A percentile compares a stretch with the other conserved stretches of the same genome.
phyloP scores from a whole-genome alignment of 768 basidiomycete genomes.

The Rhizopogon vinicolor region DNA sequence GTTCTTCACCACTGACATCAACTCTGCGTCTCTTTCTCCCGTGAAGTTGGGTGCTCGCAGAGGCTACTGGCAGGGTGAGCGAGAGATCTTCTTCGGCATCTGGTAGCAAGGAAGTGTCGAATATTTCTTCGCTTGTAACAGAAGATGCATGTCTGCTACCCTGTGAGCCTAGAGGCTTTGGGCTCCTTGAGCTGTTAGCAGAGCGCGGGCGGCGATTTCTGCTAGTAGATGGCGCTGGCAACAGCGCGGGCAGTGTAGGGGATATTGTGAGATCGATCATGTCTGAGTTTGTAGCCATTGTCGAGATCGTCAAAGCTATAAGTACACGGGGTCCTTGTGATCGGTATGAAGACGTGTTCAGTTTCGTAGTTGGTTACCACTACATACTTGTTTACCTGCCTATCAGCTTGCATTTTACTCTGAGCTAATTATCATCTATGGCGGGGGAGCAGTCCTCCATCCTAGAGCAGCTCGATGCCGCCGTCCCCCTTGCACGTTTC shows the following conservation, averaged over 20 bases:
- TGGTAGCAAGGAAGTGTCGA: neutral
- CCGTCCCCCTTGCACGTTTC: slow-evolving; percentile 63
- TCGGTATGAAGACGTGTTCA: no score
- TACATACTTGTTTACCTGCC: neutral
- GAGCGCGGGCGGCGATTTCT: slow-evolving; percentile 4
- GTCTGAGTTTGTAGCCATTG: neutral
- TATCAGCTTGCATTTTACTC: neutral
- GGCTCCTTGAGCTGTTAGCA: slow-evolving; percentile 2
- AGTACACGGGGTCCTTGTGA: neutral
- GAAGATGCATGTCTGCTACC: neutral
- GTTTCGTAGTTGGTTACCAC: no score
- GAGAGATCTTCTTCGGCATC: neutral
- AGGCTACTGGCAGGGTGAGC: neutral
- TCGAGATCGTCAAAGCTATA: neutral
- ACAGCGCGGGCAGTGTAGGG: neutral
- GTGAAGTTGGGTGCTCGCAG: neutral
- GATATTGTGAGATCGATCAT: slow-evolving; percentile 7
- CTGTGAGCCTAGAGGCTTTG: neutral
- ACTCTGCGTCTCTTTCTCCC: slow-evolving; percentile 2
- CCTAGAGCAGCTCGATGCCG: slow-evolving; percentile 60
- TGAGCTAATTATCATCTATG: slow-evolving; percentile 7
- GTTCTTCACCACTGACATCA: neutral
- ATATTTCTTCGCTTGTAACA: neutral
- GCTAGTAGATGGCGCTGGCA: slow-evolving; percentile 5
- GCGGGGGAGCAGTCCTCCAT: slow-evolving; percentile 28